phyloP scores from a whole-genome alignment of 768 basidiomycete genomes.

The Boletus pseudopeckii region DNA sequence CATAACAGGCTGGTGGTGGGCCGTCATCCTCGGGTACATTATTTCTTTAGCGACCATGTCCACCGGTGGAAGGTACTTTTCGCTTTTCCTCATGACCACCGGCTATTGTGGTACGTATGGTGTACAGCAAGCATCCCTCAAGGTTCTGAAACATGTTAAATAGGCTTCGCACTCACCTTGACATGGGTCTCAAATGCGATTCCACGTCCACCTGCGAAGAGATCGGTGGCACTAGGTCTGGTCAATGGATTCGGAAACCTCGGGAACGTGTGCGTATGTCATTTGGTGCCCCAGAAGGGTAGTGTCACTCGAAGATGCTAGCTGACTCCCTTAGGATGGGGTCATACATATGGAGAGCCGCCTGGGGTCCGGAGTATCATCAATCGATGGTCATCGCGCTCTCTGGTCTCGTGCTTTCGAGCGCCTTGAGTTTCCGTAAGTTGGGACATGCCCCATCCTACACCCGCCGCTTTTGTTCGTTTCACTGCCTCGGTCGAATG shows the following conservation, averaged over 20 bases:
- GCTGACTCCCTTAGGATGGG: constrained; percentile 42
- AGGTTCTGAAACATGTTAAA: neutral
- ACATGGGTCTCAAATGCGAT: constrained; percentile 64
- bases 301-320: neutral
- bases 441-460: neutral
- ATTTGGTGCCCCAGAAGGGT: neutral
- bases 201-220: constrained; percentile 53
- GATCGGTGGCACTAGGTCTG: constrained; percentile 56
- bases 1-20: constrained; percentile 54
- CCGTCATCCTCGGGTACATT: constrained; percentile 55
- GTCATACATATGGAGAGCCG: constrained; percentile 57
- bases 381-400: constrained; percentile 55
- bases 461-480: neutral
- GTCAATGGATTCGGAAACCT: constrained; percentile 61
- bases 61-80: constrained; percentile 52
- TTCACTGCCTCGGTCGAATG: neutral
- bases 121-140: neutral
- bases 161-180: constrained; percentile 43
- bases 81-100: constrained; percentile 62
- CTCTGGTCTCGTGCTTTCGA: constrained; percentile 31
- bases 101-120: constrained; percentile 42
- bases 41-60: constrained; percentile 52
- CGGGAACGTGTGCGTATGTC: constrained; percentile 49
- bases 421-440: constrained; percentile 35
- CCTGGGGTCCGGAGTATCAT: constrained; percentile 63